Evolutionary conservation across 169 alveolate genomes (phyloP).

Genomic region (Neospora caninum): DNA sequence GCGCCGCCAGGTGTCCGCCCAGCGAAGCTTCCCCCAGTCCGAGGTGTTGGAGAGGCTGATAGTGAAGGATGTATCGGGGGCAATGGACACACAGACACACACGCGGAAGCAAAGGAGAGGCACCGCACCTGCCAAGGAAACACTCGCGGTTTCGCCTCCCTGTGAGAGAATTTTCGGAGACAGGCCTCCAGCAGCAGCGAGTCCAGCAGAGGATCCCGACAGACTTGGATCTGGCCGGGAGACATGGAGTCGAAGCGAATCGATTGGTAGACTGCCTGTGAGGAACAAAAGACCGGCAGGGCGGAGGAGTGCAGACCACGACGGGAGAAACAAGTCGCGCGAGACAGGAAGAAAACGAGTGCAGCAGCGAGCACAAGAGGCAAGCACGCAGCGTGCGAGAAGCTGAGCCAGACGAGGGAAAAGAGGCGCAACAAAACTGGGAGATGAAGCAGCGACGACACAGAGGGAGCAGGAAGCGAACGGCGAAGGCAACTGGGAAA

Average conservation of each 20-base stretch:
- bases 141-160: conserved; percentile 43
- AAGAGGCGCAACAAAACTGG: too few relatives aligned
- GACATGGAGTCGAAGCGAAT: conserved; percentile 63
- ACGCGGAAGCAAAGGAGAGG: too few relatives aligned
- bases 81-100: too few relatives aligned
- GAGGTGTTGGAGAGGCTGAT: too few relatives aligned
- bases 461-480: background rate
- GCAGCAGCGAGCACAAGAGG: background rate
- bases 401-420: too few relatives aligned
- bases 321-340: background rate
- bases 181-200: conserved; percentile 50
- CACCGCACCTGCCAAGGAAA: conserved; percentile 60
- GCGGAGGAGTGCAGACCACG: too few relatives aligned
- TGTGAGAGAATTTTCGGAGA: conserved; percentile 34
- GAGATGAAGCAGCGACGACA: background rate
- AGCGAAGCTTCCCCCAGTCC: too few relatives aligned
- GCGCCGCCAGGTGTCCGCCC: too few relatives aligned
- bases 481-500: background rate
- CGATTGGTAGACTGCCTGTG: conserved; percentile 34
- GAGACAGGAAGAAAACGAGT: background rate
- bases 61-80: too few relatives aligned
- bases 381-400: background rate
- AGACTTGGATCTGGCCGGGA: conserved; percentile 9
- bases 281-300: background rate
- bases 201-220: conserved; percentile 42